phyloP scores from a whole-genome alignment of 2,329 filamentous ascomycete genomes.

The Teratosphaeria destructans region DNA sequence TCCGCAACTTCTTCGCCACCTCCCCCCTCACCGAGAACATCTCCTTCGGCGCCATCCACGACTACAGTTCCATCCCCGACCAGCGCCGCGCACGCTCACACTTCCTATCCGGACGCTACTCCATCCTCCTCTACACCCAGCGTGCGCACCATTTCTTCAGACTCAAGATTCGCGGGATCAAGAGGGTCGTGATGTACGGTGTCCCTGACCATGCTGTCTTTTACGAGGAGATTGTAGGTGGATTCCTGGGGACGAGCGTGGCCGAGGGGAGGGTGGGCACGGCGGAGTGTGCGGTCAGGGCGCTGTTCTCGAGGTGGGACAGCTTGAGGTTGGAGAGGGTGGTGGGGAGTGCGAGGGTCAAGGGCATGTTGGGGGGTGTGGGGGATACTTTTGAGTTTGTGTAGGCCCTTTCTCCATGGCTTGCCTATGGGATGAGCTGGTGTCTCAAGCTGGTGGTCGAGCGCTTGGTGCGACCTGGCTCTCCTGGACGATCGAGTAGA shows the following conservation, averaged over 20 bases:
- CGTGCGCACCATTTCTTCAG: conserved; percentile 93
- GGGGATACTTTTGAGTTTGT: conserved; percentile 90
- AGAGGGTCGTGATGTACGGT: conserved; percentile 77
- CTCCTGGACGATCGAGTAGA: too few species aligned
- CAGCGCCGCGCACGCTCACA: conserved; percentile 77
- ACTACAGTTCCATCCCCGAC: conserved; percentile 72
- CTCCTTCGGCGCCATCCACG: conserved; percentile 74
- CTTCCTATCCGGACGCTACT: conserved; percentile 73
- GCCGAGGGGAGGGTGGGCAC: conserved; percentile 48
- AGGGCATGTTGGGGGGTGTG: conserved; percentile 64
- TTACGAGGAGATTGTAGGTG: conserved; percentile 65
- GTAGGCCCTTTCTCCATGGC: conserved; percentile 26
- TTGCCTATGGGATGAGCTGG: too few species aligned
- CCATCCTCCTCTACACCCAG: conserved; percentile 81
- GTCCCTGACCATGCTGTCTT: conserved; percentile 80
- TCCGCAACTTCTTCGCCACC: conserved; percentile 84
- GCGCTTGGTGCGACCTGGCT: too few species aligned
- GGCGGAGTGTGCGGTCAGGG: conserved; percentile 41
- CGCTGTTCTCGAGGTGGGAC: conserved; percentile 81
- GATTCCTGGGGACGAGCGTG: conserved; percentile 46
- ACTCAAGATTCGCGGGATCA: conserved; percentile 72
- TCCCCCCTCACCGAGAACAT: conserved; percentile 46
- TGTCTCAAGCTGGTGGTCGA: too few species aligned
- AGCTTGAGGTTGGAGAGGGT: conserved; percentile 78
- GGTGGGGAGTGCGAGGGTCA: conserved; percentile 69